Evolutionary conservation across 306 rosid genomes (phyloP).

Genomic region (Calophaca sinica): DNA sequence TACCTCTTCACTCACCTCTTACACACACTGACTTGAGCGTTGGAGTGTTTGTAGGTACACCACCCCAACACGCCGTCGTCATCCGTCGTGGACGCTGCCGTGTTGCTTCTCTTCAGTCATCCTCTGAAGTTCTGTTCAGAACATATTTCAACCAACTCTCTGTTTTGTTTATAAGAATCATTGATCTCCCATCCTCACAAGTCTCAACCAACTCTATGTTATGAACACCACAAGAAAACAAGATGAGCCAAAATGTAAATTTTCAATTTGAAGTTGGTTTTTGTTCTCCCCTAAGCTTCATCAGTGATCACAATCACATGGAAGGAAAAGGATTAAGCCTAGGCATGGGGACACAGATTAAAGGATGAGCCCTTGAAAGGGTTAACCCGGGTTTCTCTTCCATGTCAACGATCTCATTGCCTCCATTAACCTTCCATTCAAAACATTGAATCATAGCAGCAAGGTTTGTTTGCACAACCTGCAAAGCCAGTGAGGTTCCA

Average conservation of each 20-base stretch:
- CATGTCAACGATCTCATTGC: slow-evolving; percentile 55
- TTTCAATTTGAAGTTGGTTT: slow-evolving; percentile 1
- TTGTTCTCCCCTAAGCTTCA: no score
- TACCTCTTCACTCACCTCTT: no score
- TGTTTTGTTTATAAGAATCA: no score
- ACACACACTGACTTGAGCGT: no score
- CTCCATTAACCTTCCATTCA: slow-evolving; percentile 66
- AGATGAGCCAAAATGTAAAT: neutral
- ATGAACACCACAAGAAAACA: neutral
- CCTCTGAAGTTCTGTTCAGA: no score
- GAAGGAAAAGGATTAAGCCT: slow-evolving; percentile 58
- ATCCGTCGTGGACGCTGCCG: no score
- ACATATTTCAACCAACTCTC: no score
- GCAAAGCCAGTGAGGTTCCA: slow-evolving; percentile 78
- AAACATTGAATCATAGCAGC: slow-evolving; percentile 84
- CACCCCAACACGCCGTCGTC: no score
- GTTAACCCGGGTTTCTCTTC: slow-evolving; percentile 71
- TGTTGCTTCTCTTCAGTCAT: no score
- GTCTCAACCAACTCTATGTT: no score
- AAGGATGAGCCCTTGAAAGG: slow-evolving; percentile 68
- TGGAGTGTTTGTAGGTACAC: no score
- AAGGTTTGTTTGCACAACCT: slow-evolving; percentile 62
- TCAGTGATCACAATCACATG: neutral
- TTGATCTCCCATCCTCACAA: no score
- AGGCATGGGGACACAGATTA: slow-evolving; percentile 60